These are phyloP conservation scores for Nissolia schottii DNA, from an alignment of 306 rosid species.

Conservation along the genomic window DNA sequence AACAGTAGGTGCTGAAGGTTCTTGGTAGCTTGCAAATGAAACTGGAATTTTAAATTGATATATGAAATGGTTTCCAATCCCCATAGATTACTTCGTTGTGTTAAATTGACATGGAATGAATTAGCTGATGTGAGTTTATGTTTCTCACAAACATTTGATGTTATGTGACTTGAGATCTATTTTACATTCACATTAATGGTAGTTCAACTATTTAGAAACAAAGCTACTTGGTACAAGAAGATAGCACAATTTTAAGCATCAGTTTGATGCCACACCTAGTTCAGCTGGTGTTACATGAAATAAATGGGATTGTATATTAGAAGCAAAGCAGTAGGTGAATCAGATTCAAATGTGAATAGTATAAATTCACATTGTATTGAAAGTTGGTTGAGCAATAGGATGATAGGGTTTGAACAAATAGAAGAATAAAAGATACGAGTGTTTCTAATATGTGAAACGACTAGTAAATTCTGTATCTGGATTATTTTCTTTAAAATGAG, in stretches of 20 bases:
- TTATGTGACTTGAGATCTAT: background rate
- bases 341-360: background rate
- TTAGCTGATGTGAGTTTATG: background rate
- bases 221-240: background rate
- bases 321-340: background rate
- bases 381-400: background rate
- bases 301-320: background rate
- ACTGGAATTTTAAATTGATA: background rate
- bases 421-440: background rate
- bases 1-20: conserved; percentile 63
- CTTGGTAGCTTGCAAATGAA: conserved; percentile 49
- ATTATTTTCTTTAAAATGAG: too few relatives aligned
- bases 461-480: too few relatives aligned
- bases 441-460: background rate
- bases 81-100: background rate
- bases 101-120: background rate
- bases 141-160: background rate
- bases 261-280: background rate
- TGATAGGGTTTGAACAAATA: background rate
- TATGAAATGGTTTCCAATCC: background rate
- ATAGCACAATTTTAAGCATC: background rate
- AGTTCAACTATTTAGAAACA: background rate
- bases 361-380: background rate
- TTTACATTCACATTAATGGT: background rate
- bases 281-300: background rate